Evolutionary conservation across 352 stramenopile species (phyloP).

Genomic region (Albugo candida): DNA sequence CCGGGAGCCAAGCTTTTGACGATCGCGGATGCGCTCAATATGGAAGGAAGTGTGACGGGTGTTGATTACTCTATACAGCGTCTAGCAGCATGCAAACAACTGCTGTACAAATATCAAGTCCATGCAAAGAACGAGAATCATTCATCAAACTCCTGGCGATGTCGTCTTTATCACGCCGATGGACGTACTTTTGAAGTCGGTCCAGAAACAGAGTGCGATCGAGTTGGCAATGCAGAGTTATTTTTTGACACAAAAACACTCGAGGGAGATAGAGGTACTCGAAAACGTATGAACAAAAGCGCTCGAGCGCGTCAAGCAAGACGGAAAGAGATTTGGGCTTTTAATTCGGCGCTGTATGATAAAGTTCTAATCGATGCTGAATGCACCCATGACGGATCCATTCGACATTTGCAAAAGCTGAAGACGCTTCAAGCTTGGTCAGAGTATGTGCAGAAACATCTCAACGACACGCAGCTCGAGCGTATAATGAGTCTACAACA

Average conservation of each 20-base stretch:
- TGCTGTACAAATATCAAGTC: slow-evolving; percentile 87
- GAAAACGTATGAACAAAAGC: slow-evolving; percentile 88
- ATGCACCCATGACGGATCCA: slow-evolving; percentile 89
- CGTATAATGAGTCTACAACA: slow-evolving; percentile 42
- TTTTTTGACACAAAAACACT: slow-evolving; percentile 40
- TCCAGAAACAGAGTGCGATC: slow-evolving; percentile 22
- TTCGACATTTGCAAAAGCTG: slow-evolving; percentile 72
- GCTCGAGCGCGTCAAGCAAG: slow-evolving; percentile 36
- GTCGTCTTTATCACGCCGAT: slow-evolving; percentile 58
- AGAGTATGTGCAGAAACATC: slow-evolving; percentile 47
- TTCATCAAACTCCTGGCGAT: slow-evolving; percentile 22
- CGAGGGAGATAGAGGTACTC: slow-evolving; percentile 20
- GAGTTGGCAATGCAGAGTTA: slow-evolving; percentile 17
- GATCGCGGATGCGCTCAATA: slow-evolving; percentile 66
- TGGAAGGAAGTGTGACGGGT: slow-evolving; percentile 39
- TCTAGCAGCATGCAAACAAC: slow-evolving; percentile 68
- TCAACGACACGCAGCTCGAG: slow-evolving; percentile 27
- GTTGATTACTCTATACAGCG: slow-evolving; percentile 78
- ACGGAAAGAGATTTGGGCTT: slow-evolving; percentile 14
- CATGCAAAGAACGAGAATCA: not conserved
- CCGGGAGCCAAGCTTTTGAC: slow-evolving; percentile 85
- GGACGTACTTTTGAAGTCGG: slow-evolving; percentile 47
- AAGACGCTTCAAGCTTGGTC: slow-evolving; percentile 45
- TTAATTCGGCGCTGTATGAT: slow-evolving; percentile 56
- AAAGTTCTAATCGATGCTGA: slow-evolving; percentile 91